These are phyloP conservation scores for Panus rudis DNA, from an alignment of 768 basidiomycete species.

Conservation along the genomic window DNA sequence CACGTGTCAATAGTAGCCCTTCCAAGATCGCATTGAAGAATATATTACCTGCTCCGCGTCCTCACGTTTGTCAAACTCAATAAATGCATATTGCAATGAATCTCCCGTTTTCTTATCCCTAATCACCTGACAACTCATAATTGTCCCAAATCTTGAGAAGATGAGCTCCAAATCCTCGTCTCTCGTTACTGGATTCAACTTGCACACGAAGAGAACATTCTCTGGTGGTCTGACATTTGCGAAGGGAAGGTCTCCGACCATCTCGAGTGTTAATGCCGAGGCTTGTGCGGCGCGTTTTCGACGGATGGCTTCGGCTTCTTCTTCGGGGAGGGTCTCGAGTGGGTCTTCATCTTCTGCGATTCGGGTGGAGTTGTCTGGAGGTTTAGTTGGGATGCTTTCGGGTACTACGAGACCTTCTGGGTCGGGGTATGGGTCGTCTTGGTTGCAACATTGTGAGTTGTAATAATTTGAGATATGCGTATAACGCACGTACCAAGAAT, in stretches of 20 bases:
- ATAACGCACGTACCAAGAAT: conserved; percentile 62
- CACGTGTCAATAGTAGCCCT: not conserved
- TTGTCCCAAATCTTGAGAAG: conserved; percentile 90
- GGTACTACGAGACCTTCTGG: conserved; percentile 70
- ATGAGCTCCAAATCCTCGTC: conserved; percentile 97
- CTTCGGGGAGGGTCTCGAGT: conserved; percentile 72
- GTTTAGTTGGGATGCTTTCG: conserved; percentile 67
- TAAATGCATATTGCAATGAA: conserved; percentile 95
- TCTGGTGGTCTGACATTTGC: conserved; percentile 97
- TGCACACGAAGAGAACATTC: conserved; percentile 98
- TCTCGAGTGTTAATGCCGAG: conserved; percentile 93
- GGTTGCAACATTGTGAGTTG: not conserved
- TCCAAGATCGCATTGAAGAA: too few relatives aligned
- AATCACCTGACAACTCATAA: conserved; percentile 97
- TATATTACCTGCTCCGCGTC: conserved; percentile 82
- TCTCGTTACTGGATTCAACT: conserved; percentile 90
- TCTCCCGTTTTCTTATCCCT: conserved; percentile 94
- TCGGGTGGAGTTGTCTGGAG: conserved; percentile 80
- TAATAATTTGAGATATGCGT: not conserved
- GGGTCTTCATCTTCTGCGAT: conserved; percentile 96
- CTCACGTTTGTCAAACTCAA: conserved; percentile 92
- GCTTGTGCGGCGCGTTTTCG: conserved; percentile 88
- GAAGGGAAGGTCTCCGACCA: conserved; percentile 98
- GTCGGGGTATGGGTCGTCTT: conserved; percentile 95
- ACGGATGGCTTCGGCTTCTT: conserved; percentile 73